Evolutionary conservation across 2,329 filamentous ascomycete genomes (phyloP), one percentile per base, ranked within the genome.

Genomic region (Microsporum audouinii): DNA sequence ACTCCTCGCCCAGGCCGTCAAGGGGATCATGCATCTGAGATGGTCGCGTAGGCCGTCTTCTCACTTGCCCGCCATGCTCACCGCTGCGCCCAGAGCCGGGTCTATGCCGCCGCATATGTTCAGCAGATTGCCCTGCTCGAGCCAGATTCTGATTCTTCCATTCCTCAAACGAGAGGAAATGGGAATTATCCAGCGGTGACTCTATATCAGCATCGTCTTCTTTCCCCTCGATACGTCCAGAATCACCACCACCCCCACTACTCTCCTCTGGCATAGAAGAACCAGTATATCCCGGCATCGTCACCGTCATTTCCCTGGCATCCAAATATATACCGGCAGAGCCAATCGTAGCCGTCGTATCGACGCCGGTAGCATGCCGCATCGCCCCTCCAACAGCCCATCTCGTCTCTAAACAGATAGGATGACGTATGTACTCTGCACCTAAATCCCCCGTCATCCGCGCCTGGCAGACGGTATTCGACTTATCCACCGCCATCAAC

Each of bases 161-260:
- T 69, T 97, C 92, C 71, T 97, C 94, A 68, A 99, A 99, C 0
- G 94, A 96, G 68, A 97, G 84, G 72, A 97, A 97, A 5, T 91
- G 87, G 53, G 86, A 83, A 66, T 89, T 88, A 68, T 89, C 86
- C 8, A 88, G 78, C 0, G 83, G 80, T 1, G 84, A 86, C 56
- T 88, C 87, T 4, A 79, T 78, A 61, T 88, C 86, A 14, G 78
- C 71, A 60, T 84, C 81, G 14, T 57, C 55, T 29, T 6, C 4
- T 47, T 47, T 47, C 5, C 43, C 23, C 17, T 23, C 0, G n/a
- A 27, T 17, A 12, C 14, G n/a, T 23, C 17, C 17, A 23, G 17
- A 47, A 27, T 47, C 33, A 34, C 5, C 33, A 31, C 10, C 5
- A 2, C 31, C 14, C 2, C 33, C 17, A 7, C 14, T 12, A 6